Percentiles rank a stretch among this genome's conserved stretches.
Conservation (phyloP, 1,284 basidiomycete species). For the Amylostereum chailletii region DNA sequence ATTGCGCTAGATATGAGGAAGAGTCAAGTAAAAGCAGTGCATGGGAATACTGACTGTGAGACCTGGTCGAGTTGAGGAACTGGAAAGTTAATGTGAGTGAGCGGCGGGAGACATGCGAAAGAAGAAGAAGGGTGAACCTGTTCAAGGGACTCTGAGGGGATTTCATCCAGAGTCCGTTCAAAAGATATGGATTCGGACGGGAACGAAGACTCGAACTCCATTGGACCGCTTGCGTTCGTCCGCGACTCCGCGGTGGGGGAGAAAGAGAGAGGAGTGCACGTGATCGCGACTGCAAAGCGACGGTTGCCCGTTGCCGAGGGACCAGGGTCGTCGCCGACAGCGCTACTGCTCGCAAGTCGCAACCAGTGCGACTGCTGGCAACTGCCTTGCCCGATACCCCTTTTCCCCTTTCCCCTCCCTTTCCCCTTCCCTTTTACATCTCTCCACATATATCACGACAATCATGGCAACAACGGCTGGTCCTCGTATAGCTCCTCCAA, state of each 20-base stretch:
- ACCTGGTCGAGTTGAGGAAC: slow-evolving; percentile 27
- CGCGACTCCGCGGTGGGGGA: no score
- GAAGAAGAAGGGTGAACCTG: slow-evolving; percentile 22
- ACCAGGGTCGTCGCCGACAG: no score
- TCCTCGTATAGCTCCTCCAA: slow-evolving; percentile 22
- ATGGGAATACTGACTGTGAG: slow-evolving; percentile 17
- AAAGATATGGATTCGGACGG: not conserved
- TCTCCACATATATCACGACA: not conserved
- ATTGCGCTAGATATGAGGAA: not conserved
- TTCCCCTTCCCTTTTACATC: not conserved
- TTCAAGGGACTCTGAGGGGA: slow-evolving; percentile 35
- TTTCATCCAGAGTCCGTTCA: not conserved
- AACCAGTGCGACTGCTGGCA: no score
- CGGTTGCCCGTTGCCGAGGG: no score
- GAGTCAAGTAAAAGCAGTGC: no score
- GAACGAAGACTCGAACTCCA: not conserved
- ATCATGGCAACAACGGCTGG: not conserved
- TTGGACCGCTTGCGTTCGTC: not conserved
- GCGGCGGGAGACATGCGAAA: not conserved
- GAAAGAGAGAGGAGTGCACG: no score
- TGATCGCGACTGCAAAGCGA: no score
- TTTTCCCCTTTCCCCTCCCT: no score
- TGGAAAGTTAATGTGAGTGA: slow-evolving; percentile 10
- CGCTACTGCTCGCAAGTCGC: no score
- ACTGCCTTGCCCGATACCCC: no score